phyloP scores from a whole-genome alignment of 257 asterid genomes.

The Solanum habrochaites region DNA sequence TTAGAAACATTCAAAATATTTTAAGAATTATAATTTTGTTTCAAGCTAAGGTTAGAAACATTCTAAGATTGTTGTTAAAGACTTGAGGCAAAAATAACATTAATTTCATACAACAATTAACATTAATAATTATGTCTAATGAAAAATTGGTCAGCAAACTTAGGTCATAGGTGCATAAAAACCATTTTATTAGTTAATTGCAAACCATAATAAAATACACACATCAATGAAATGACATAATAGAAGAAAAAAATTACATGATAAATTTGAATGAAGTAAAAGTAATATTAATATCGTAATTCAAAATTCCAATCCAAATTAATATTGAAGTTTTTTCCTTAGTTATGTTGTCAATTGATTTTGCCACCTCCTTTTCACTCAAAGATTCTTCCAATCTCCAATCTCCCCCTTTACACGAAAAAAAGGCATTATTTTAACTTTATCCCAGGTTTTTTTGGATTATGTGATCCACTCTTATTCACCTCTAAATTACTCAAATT shows the following conservation, averaged over 20 bases:
- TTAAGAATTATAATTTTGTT: no score
- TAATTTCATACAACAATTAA: no score
- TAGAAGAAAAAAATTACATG: not conserved
- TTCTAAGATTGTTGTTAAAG: no score
- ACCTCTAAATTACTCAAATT: not conserved
- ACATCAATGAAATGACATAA: not conserved
- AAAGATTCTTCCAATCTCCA: not conserved
- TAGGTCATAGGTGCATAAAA: not conserved
- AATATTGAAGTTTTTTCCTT: not conserved
- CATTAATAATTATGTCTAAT: no score
- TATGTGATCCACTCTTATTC: not conserved
- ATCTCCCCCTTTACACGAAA: not conserved
- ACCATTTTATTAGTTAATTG: not conserved
- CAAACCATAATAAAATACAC: not conserved
- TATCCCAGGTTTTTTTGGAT: not conserved
- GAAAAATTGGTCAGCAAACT: not conserved
- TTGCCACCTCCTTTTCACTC: not conserved
- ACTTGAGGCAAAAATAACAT: no score
- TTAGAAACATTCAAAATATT: no score
- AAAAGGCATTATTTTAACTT: not conserved
- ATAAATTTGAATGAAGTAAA: not conserved
- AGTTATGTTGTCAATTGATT: not conserved
- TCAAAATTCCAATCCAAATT: not conserved
- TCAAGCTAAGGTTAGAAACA: no score
- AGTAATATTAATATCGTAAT: no score